Percentiles rank a stretch among this genome's conserved stretches.
These are phyloP conservation scores for Bolboschoenus planiculmis DNA, from an alignment of 176 grass and related monocot species.

Conservation along the genomic window DNA sequence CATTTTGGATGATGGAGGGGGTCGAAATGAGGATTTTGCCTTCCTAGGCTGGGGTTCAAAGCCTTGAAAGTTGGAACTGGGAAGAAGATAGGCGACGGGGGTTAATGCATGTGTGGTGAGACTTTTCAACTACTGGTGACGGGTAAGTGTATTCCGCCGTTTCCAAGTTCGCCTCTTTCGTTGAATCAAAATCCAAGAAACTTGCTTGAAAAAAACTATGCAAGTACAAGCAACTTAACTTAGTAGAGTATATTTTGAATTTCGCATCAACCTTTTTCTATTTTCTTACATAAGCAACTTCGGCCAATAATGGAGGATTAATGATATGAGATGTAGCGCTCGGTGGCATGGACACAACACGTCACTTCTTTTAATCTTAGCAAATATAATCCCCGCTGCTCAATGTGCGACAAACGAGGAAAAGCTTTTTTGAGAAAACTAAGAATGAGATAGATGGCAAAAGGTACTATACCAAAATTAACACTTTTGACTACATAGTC, in stretches of 20 bases:
- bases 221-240: background rate
- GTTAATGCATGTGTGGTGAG: background rate
- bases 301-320: no score
- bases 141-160: background rate
- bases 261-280: background rate
- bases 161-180: background rate
- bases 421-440: background rate
- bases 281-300: no score
- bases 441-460: background rate
- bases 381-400: background rate
- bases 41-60: background rate
- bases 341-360: no score
- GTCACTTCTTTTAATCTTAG: no score
- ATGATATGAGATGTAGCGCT: no score
- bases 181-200: background rate
- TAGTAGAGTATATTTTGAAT: background rate
- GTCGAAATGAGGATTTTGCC: background rate
- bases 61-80: background rate
- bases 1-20: background rate
- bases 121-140: background rate
- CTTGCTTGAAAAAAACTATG: background rate
- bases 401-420: background rate
- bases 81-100: background rate
- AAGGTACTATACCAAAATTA: background rate
- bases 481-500: background rate